Evolutionary conservation across 1,284 basidiomycete species (phyloP).

Genomic region (Rhizoctonia solani): DNA sequence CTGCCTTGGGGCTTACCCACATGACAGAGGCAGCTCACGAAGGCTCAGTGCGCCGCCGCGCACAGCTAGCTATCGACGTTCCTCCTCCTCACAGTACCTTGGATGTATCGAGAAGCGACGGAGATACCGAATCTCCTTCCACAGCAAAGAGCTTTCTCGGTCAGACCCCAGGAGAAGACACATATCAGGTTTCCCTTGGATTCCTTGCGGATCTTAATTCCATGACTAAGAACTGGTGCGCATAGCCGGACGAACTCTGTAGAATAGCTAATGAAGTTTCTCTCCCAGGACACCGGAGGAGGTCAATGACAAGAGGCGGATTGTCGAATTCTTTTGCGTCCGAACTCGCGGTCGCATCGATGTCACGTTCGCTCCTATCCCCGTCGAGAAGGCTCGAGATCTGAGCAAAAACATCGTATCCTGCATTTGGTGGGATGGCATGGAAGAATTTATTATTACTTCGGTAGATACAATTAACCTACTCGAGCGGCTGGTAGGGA

Average conservation of each 20-base stretch:
- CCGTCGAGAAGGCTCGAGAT: slow-evolving; percentile 59
- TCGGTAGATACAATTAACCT: slow-evolving; percentile 95
- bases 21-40: neutral
- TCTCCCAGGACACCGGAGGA: slow-evolving; percentile 58
- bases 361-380: slow-evolving; percentile 65
- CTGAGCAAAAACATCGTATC: slow-evolving; percentile 69
- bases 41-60: neutral
- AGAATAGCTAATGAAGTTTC: neutral
- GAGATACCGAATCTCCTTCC: neutral
- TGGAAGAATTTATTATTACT: slow-evolving; percentile 82
- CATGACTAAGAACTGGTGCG: slow-evolving; percentile 18
- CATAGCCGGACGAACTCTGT: neutral
- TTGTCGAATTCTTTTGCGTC: slow-evolving; percentile 68
- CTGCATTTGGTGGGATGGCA: slow-evolving; percentile 86
- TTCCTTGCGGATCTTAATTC: neutral
- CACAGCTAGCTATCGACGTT: neutral
- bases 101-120: neutral
- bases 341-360: slow-evolving; percentile 64
- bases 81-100: neutral
- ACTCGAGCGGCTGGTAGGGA: slow-evolving; percentile 83
- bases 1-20: neutral
- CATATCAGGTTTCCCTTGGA: neutral
- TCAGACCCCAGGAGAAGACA: neutral
- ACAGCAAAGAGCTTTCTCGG: neutral
- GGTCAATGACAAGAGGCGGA: slow-evolving; percentile 61